Evolutionary conservation across 257 asterid genomes (phyloP), one percentile per base, ranked within the genome.

Genomic region (Craterostigma plantagineum): DNA sequence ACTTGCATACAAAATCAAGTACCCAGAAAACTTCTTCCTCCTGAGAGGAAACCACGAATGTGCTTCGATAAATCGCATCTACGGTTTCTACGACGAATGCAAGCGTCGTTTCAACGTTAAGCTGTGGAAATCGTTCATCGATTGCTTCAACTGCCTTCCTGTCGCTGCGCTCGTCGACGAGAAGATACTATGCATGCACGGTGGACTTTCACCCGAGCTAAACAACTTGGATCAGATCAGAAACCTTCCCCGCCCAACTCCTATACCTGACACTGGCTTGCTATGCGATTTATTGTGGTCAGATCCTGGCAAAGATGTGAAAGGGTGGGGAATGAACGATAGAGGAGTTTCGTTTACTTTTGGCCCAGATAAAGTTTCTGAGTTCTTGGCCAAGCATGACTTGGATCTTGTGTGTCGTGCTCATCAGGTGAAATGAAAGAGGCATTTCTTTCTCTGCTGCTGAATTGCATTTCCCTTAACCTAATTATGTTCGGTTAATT

Each of bases 301-400:
- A 11, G 79, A 71, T 62, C 79, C 79, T 9, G 70, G 72, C 16
- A 71, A 64, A 52, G 75, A 71, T 55, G 75, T 58, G 46, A 64
- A 71, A 58, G 79, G 79, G 62, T 71, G 79, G 79, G 79, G 79
- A 40, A 67, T 67, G 75, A 71, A 71, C 42, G 80, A 71, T 56
- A 71, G 76, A 59, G 80, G 80, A 30, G 80, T 71, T 61, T 71
- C 80, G 1, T 67, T 58, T 59, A 71, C 80, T 34, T 71, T 67
- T 53, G 80, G 80, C 43, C 72, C 80, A 9, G 80, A 67, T 40
- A 64, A 64, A 61, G 80, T 71, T 48, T 58, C 76, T 0, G 76
- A 71, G 53, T 71, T 71, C 56, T 48, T 71, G 56, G 57, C 51
- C 12, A 67, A 71, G 50, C 80, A 71, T 13, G 68, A 71, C 56